Evolutionary conservation across 495 filamentous ascomycete species (phyloP).

Genomic region (Xeromyces bisporus): DNA sequence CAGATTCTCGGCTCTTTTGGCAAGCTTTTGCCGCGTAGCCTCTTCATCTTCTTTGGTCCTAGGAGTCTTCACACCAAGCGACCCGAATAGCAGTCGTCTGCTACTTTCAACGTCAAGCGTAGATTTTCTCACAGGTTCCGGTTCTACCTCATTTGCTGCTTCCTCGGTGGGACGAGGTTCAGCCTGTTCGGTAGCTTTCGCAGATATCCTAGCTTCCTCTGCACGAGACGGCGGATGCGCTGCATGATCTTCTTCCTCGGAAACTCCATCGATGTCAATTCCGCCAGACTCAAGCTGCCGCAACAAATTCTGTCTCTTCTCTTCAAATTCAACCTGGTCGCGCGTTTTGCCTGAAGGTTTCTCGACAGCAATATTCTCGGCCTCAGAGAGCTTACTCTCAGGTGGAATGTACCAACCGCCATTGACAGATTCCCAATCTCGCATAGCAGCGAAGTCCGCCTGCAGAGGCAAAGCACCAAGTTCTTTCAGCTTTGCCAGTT

Average conservation of each 20-base stretch:
- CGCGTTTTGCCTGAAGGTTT: constrained; percentile 6
- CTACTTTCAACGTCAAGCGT: constrained; percentile 47
- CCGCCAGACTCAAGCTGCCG: constrained; percentile 34
- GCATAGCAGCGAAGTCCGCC: constrained; percentile 32
- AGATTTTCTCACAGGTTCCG: constrained; percentile 19
- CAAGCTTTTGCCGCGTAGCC: constrained; percentile 39
- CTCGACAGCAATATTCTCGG: constrained; percentile 2
- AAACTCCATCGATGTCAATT: constrained; percentile 24
- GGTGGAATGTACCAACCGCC: constrained; percentile 13
- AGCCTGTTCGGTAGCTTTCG: not conserved
- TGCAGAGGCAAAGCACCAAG: constrained; percentile 29
- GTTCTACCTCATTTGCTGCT: constrained; percentile 1
- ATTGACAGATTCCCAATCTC: constrained; percentile 17
- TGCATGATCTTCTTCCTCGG: constrained; percentile 21
- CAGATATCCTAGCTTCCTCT: constrained; percentile 2
- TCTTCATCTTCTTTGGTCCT: constrained; percentile 51
- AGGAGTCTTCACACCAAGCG: constrained; percentile 52
- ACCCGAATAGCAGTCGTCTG: constrained; percentile 51
- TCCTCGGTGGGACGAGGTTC: constrained; percentile 5
- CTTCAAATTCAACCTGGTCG: constrained; percentile 28
- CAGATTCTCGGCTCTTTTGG: constrained; percentile 14
- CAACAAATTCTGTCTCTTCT: constrained; percentile 34
- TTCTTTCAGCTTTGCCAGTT: constrained; percentile 31
- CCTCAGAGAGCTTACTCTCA: constrained; percentile 3
- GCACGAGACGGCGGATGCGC: constrained; percentile 5